phyloP scores from a whole-genome alignment of 805 yeast genomes.

The Ogataea chonburiensis region DNA sequence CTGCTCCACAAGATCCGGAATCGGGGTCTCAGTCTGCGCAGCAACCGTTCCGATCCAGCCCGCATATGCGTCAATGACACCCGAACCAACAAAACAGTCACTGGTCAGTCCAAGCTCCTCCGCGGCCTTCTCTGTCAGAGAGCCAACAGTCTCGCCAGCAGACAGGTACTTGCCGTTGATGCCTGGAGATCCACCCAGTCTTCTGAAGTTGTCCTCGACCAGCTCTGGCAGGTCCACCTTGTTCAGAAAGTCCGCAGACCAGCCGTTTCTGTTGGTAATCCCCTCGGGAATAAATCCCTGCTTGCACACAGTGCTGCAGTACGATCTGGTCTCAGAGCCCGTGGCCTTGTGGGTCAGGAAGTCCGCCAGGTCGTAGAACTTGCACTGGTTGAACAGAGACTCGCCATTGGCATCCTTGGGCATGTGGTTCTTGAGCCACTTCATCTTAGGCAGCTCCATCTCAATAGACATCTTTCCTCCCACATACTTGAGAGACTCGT shows the following conservation, averaged over 20 bases:
- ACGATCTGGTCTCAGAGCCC: conserved; percentile 81
- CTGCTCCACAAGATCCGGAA: conserved; percentile 50
- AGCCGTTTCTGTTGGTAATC: conserved; percentile 87
- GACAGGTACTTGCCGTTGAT: conserved; percentile 69
- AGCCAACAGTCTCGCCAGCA: conserved; percentile 90
- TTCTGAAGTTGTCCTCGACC: conserved; percentile 68
- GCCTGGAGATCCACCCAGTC: conserved; percentile 81
- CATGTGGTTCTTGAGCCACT: conserved; percentile 89
- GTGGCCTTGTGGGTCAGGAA: conserved; percentile 90
- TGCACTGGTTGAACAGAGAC: conserved; percentile 50
- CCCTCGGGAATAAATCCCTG: conserved; percentile 94
- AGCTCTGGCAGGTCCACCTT: conserved; percentile 74
- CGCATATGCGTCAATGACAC: conserved; percentile 97
- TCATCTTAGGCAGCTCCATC: conserved; percentile 96
- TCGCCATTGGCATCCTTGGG: conserved; percentile 44
- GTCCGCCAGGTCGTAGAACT: conserved; percentile 92
- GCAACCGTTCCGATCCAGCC: conserved; percentile 99
- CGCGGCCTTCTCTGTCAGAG: conserved; percentile 65
- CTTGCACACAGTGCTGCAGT: conserved; percentile 89
- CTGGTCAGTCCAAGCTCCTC: conserved; percentile 79
- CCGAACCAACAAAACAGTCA: conserved; percentile 83
- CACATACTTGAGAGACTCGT: conserved; percentile 80
- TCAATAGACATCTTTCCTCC: conserved; percentile 98
- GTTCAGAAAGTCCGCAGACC: conserved; percentile 79
- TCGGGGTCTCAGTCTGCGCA: conserved; percentile 65